Conservation (phyloP, 108 stramenopile genomes). For the Fragilaria crotonensis region DNA sequence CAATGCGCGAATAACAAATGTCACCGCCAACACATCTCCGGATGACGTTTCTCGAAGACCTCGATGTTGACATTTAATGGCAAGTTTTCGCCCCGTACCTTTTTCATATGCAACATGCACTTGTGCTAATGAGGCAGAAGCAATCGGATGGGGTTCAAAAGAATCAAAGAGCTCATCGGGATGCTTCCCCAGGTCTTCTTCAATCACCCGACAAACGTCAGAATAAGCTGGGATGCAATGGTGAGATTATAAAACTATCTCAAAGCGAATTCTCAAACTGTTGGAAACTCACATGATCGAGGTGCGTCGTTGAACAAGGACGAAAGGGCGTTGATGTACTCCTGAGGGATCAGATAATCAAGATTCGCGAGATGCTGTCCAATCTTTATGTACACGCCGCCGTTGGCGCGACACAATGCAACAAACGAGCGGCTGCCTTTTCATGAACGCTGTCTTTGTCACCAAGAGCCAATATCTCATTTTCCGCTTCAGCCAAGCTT, state of each 20-base stretch:
- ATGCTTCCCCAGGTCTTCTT: conserved; percentile 66
- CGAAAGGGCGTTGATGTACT: conserved; percentile 71
- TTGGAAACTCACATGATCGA: conserved; percentile 23
- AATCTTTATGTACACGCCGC: conserved; percentile 84
- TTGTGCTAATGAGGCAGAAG: conserved; percentile 90
- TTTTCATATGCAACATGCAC: conserved; percentile 76
- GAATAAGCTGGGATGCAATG: conserved; percentile 7
- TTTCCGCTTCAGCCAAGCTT: conserved; percentile 41
- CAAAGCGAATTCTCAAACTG: too few relatives aligned
- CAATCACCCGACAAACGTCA: conserved; percentile 49
- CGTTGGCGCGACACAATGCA: conserved; percentile 80
- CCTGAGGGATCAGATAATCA: conserved; percentile 83
- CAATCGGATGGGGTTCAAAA: conserved; percentile 81
- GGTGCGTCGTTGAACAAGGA: conserved; percentile 81
- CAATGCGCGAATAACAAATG: conserved; percentile 53
- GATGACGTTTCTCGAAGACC: conserved; percentile 78
- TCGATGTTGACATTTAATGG: conserved; percentile 90
- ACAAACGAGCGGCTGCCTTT: conserved; percentile 57
- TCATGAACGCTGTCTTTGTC: conserved; percentile 28
- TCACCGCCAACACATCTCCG: conserved; percentile 81
- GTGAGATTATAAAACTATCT: too few relatives aligned
- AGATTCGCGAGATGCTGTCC: conserved; percentile 91
- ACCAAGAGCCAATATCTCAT: conserved; percentile 22
- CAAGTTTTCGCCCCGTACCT: conserved; percentile 59
- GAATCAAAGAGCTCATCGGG: conserved; percentile 74